A percentile compares a stretch with the other conserved stretches of the same genome.
phyloP scores from a whole-genome alignment of 768 basidiomycete species.

The Leccinellum luteum region DNA sequence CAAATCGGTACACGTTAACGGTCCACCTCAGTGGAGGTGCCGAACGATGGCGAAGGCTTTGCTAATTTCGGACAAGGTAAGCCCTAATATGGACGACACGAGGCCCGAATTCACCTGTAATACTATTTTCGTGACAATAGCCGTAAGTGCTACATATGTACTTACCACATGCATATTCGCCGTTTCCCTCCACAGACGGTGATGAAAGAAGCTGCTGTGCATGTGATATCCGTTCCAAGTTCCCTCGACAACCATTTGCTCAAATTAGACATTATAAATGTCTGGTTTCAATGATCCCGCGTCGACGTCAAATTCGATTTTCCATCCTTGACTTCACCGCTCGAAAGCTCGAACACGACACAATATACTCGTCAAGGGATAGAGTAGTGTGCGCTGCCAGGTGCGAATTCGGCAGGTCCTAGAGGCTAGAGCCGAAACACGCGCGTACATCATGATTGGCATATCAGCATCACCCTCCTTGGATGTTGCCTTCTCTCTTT shows the following conservation, averaged over 20 bases:
- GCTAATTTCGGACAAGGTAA: background rate
- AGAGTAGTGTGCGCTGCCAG: background rate
- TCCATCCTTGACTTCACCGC: background rate
- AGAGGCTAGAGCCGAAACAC: background rate
- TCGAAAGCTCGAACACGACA: background rate
- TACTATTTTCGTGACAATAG: background rate
- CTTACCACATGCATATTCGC: too few species aligned
- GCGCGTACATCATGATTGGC: background rate
- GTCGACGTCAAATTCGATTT: background rate
- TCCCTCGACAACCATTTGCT: background rate
- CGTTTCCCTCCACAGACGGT: background rate
- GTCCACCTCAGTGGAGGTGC: too few species aligned
- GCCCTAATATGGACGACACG: background rate
- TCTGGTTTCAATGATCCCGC: background rate
- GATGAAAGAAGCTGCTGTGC: background rate
- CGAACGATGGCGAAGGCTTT: background rate
- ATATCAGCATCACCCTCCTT: background rate
- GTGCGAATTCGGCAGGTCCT: background rate
- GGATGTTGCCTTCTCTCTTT: background rate
- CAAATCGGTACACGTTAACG: background rate
- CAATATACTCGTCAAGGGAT: background rate
- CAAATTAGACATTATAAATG: background rate
- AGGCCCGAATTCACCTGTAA: background rate
- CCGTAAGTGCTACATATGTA: too few species aligned
- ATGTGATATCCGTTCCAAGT: background rate